These are phyloP conservation scores for Ophiostoma novo-ulmi DNA, from an alignment of 2,329 filamentous ascomycete species.

Conservation along the genomic window DNA sequence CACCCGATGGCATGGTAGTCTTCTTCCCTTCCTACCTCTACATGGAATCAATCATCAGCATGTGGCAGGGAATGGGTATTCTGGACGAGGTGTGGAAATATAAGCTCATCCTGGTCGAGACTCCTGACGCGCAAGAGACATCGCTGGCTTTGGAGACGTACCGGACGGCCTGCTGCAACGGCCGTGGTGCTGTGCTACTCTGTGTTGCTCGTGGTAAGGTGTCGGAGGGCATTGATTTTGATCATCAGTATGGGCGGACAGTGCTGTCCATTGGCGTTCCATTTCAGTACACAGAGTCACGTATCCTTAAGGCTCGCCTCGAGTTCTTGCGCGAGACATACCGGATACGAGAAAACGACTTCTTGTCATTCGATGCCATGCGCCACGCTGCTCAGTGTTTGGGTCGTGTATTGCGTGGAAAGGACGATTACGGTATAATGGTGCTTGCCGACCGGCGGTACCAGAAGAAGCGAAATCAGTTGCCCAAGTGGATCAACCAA, in stretches of 20 bases:
- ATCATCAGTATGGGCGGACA: constrained; percentile 94
- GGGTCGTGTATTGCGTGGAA: constrained; percentile 87
- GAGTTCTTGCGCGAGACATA: constrained; percentile 98
- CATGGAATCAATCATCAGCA: constrained; percentile 98
- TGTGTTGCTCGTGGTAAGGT: constrained; percentile 97
- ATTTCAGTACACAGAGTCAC: constrained; percentile 97
- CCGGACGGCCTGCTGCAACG: constrained; percentile 95
- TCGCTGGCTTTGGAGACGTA: constrained; percentile 94
- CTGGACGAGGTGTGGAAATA: constrained; percentile 98
- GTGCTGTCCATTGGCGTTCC: constrained; percentile 95
- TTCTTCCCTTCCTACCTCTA: constrained; percentile 99
- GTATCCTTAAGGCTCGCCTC: constrained; percentile 89
- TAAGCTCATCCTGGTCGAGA: constrained; percentile 96
- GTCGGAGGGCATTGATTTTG: constrained; percentile 97
- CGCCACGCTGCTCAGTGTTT: constrained; percentile 96
- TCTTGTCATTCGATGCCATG: constrained; percentile 98
- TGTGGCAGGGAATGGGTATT: constrained; percentile 99
- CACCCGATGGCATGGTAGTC: constrained; percentile 95
- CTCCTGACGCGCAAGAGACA: constrained; percentile 94
- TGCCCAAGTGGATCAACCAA: constrained; percentile 96
- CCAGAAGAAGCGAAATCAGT: constrained; percentile 80
- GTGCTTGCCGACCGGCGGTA: constrained; percentile 92
- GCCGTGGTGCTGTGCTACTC: constrained; percentile 83
- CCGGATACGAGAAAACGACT: constrained; percentile 93
- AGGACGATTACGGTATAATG: constrained; percentile 99